Base-by-base conservation (phyloP, 2,329 filamentous ascomycete species). In the Teratosphaeria pseudoeucalypti region DNA sequence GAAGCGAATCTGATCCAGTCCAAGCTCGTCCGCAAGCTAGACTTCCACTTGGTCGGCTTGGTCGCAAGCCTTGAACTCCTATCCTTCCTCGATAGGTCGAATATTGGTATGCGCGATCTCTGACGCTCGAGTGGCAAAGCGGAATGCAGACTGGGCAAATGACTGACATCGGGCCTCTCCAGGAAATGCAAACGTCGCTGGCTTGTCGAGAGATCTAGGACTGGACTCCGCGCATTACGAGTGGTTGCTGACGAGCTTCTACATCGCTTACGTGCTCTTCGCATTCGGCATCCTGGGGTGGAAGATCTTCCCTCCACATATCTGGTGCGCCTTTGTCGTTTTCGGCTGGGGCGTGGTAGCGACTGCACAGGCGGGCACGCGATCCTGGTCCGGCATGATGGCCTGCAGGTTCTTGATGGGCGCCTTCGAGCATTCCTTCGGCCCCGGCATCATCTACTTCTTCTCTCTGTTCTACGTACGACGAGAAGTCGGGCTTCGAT, bases 401-500 rank as follows among this genome's bases (percentile, higher is more conserved):
- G 74, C 74, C 6, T 73, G 78, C 19, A 73, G 78, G 1, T 79
- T 79, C 63, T 68, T 81, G 11, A 72, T 81, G 29, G 79, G 78
- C 23, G 59, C 70, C 3, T 64, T 65, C 5, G 69, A 72, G 59
- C 63, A 67, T 6, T 66, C 64, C 62, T 71, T 70, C 58, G 70
- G 69, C 6, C 69, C 68, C 2, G 83, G 83, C 3, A 78, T 85
- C 0, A 82, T 83, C 0, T 83, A 84, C 62, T 85, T 83, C 61
- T 71, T 86, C 19, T 84, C 82, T 0, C 81, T 83, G 65, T 85
- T 85, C 72, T 86, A 85, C 66, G 76, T 80, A 7, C 74, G 83
- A n/a, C 74, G 81, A 43, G 81, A 77, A 52, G 79, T 43, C 11
- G 37, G 37, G 16, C 16, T 43, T 6, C 12, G 37, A 43, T 43